Evolutionary conservation across 768 basidiomycete genomes (phyloP).

Genomic region (Collybiopsis luxurians): DNA sequence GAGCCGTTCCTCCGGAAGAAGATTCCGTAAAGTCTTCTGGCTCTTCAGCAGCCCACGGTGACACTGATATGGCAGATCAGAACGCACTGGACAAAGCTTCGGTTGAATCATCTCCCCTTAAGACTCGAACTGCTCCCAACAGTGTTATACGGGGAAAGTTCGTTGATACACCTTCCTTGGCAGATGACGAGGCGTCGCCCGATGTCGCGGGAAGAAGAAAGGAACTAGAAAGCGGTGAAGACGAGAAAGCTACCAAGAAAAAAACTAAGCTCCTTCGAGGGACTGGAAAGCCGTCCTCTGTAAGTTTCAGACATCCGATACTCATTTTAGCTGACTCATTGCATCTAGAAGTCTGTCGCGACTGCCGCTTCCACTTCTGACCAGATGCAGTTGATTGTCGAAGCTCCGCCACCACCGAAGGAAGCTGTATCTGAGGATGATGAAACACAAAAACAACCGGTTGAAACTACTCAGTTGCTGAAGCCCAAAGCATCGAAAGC

Average conservation of each 20-base stretch:
- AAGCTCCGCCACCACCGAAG: background rate
- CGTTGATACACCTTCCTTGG: constrained; percentile 11
- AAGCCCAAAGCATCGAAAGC: background rate
- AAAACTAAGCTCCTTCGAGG: constrained; percentile 1
- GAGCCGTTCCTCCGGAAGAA: too few species aligned
- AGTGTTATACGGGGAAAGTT: background rate
- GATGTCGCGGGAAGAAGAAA: background rate
- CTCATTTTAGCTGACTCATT: too few species aligned
- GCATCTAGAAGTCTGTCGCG: background rate
- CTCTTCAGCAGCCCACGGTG: too few species aligned
- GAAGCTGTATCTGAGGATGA: background rate
- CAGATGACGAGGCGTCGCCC: constrained; percentile 13
- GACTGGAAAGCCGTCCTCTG: background rate
- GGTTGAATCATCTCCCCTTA: background rate
- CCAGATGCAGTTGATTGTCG: background rate
- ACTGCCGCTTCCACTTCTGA: background rate
- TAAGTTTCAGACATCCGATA: too few species aligned
- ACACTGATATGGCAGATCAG: too few species aligned
- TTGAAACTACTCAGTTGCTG: background rate
- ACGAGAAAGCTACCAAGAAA: background rate
- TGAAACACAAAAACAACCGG: background rate
- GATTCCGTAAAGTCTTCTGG: too few species aligned
- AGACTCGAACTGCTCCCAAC: background rate
- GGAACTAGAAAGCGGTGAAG: constrained; percentile 4
- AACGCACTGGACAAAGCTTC: background rate